phyloP scores from a whole-genome alignment of 805 yeast species.

The Barnettozyma sucrosica region DNA sequence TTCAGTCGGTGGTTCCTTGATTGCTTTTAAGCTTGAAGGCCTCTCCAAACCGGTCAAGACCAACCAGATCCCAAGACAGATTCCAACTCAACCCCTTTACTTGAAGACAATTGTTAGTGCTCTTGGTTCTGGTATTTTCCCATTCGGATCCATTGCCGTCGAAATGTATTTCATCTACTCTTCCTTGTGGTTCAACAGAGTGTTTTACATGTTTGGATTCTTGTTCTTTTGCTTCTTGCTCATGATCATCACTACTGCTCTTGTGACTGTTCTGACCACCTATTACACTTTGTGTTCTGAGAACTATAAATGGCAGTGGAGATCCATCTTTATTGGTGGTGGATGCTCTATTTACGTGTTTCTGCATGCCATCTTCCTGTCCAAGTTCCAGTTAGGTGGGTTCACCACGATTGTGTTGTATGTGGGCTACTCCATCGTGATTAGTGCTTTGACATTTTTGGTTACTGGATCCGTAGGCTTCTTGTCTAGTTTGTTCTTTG shows the following conservation, averaged over 20 bases:
- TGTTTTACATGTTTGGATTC: conserved; percentile 97
- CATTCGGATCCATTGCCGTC: conserved; percentile 91
- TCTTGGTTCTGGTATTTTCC: conserved; percentile 81
- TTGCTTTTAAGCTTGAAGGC: conserved; percentile 59
- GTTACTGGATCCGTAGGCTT: conserved; percentile 89
- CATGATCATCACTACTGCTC: conserved; percentile 73
- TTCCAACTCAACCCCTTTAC: conserved; percentile 87
- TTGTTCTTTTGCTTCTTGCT: conserved; percentile 81
- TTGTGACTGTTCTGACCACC: conserved; percentile 73
- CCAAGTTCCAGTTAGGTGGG: conserved; percentile 66
- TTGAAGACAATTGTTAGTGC: conserved; percentile 61
- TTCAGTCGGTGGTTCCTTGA: conserved; percentile 74
- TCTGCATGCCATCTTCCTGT: conserved; percentile 71
- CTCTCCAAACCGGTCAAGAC: conserved; percentile 76
- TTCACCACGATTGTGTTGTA: conserved; percentile 72
- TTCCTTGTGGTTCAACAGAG: conserved; percentile 89
- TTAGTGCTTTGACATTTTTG: conserved; percentile 66
- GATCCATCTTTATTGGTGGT: conserved; percentile 79
- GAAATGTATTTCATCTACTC: conserved; percentile 90
- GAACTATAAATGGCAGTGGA: conserved; percentile 98
- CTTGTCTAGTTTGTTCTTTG: conserved; percentile 64
- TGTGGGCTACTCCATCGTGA: conserved; percentile 73
- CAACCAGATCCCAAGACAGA: conserved; percentile 94
- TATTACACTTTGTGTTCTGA: conserved; percentile 86
- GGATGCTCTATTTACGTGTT: conserved; percentile 84